Evolutionary conservation across 257 asterid species (phyloP).

Genomic region (Catharanthus roseus): DNA sequence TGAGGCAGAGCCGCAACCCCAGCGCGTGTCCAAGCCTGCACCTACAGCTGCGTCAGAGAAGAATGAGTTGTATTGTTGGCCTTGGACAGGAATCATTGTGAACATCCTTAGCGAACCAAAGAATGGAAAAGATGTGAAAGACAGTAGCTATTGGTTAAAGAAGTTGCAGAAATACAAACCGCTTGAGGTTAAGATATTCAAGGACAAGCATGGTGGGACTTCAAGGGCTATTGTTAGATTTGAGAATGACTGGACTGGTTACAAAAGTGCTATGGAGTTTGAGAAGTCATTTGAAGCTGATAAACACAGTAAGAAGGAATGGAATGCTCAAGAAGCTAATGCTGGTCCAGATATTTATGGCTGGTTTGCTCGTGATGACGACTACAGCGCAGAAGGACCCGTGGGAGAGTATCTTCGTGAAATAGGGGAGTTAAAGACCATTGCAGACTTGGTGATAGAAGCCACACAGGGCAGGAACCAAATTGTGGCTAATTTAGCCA

Average conservation of each 20-base stretch:
- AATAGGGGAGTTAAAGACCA: conserved; percentile 39
- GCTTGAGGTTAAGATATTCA: conserved; percentile 34
- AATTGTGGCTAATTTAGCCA: conserved; percentile 52
- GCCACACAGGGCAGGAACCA: conserved; percentile 36
- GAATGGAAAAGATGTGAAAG: conserved; percentile 24
- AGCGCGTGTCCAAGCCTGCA: conserved; percentile 30
- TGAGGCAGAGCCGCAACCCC: conserved; percentile 54
- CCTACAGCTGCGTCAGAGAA: conserved; percentile 36
- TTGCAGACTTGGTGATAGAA: conserved; percentile 41
- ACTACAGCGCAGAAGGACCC: conserved; percentile 47
- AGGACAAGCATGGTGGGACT: conserved; percentile 28
- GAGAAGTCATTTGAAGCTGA: conserved; percentile 52
- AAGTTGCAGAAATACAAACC: conserved; percentile 49
- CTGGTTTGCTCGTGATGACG: conserved; percentile 65
- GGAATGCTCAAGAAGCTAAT: conserved; percentile 28
- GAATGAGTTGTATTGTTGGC: conserved; percentile 65
- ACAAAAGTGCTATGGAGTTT: conserved; percentile 53
- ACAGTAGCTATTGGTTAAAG: conserved; percentile 36
- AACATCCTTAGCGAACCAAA: conserved; percentile 39
- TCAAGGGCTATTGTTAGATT: conserved; percentile 46
- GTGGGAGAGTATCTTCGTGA: conserved; percentile 54
- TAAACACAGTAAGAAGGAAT: conserved; percentile 43
- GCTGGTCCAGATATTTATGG: conserved; percentile 44
- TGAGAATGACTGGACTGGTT: conserved; percentile 59
- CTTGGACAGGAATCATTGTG: conserved; percentile 70